Percentiles rank a stretch among this genome's conserved stretches.
Conservation (phyloP, 371 early-diverging fungal species). For the Lichtheimia ramosa region DNA sequence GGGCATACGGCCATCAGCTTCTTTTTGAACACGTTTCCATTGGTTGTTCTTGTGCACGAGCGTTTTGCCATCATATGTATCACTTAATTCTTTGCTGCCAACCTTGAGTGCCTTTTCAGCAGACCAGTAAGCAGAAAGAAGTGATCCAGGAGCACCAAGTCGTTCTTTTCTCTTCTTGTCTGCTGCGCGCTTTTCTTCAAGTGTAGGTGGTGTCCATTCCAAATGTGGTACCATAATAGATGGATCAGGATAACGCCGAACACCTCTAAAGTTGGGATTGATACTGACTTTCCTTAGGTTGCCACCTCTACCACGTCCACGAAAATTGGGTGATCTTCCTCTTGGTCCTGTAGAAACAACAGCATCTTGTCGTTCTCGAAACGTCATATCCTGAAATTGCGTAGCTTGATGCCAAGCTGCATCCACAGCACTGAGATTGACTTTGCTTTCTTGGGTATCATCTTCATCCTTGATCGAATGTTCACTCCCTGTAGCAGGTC, state of each 20-base stretch:
- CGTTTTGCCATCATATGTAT: constrained; percentile 1
- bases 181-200: neutral
- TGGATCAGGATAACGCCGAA: neutral
- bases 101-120: constrained; percentile 18
- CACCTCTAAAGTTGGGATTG: constrained; percentile 15
- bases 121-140: constrained; percentile 4
- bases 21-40: constrained; percentile 8
- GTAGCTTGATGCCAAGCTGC: constrained; percentile 32
- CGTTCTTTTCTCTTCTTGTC: constrained; percentile 4
- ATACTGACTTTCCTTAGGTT: neutral
- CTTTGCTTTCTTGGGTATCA: neutral
- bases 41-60: neutral
- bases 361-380: constrained; percentile 34
- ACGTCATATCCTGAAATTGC: constrained; percentile 34
- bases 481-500: neutral
- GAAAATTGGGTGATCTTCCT: neutral
- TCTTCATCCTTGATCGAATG: neutral
- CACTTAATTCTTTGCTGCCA: neutral
- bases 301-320: constrained; percentile 8
- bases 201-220: neutral
- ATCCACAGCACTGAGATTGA: constrained; percentile 11
- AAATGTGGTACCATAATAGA: neutral
- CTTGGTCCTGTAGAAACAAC: neutral
- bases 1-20: constrained; percentile 5
- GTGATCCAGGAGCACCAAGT: constrained; percentile 6